These are phyloP conservation scores for Diaporthe citrichinensis DNA, from an alignment of 2,329 filamentous ascomycete genomes.

Conservation along the genomic window DNA sequence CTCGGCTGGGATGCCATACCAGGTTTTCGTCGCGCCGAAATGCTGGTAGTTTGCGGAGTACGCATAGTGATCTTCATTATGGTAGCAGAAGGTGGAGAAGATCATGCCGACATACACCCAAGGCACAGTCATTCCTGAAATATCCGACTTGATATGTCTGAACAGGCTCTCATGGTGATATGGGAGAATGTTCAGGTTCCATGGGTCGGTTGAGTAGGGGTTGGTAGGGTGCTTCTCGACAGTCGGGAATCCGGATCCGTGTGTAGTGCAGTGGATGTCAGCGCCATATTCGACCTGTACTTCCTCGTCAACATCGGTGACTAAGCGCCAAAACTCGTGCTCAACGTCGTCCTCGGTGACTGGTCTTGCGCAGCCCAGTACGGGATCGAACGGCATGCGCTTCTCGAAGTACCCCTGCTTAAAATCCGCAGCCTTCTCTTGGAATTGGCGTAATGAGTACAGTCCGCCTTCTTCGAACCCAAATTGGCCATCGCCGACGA, in stretches of 20 bases:
- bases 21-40: conserved; percentile 97
- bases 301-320: conserved; percentile 93
- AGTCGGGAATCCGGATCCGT: conserved; percentile 96
- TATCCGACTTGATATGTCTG: conserved; percentile 96
- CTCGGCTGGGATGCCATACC: conserved; percentile 96
- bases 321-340: conserved; percentile 95
- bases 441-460: conserved; percentile 95
- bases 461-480: conserved; percentile 97
- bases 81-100: conserved; percentile 99
- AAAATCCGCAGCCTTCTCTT: conserved; percentile 95
- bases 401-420: conserved; percentile 94
- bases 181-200: conserved; percentile 95
- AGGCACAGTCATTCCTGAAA: conserved; percentile 98
- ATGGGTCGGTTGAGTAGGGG: conserved; percentile 88
- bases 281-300: conserved; percentile 98
- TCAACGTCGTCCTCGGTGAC: conserved; percentile 97
- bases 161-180: conserved; percentile 94
- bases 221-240: conserved; percentile 91
- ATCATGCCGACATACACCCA: conserved; percentile 99
- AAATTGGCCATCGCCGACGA: conserved; percentile 96
- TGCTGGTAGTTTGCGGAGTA: conserved; percentile 99
- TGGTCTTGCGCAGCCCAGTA: conserved; percentile 83
- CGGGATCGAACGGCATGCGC: conserved; percentile 89
- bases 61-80: conserved; percentile 97
- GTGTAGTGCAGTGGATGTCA: conserved; percentile 97